These are phyloP conservation scores for Cordyceps cicadae DNA, from an alignment of 2,329 filamentous ascomycete genomes.

Conservation along the genomic window DNA sequence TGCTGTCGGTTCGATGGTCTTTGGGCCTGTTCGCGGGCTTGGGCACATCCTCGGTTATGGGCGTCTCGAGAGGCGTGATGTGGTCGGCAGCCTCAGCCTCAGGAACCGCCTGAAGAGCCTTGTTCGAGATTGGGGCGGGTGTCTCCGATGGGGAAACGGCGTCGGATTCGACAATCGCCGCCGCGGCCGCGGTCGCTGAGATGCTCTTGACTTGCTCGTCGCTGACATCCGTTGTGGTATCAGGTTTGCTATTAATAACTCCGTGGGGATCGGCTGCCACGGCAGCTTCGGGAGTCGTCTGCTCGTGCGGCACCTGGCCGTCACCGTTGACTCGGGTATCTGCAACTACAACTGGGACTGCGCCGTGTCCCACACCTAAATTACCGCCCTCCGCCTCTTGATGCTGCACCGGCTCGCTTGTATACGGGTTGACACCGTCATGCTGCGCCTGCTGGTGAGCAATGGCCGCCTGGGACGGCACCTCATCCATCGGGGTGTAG, in stretches of 20 bases:
- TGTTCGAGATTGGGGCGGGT: background rate
- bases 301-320: conserved; percentile 8
- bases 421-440: conserved; percentile 52
- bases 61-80: conserved; percentile 4
- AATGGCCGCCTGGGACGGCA: conserved; percentile 42
- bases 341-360: conserved; percentile 10
- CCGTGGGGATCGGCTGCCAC: background rate
- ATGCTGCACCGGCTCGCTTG: conserved; percentile 32
- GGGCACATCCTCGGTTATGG: conserved; percentile 12
- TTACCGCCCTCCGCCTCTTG: conserved; percentile 3
- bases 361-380: conserved; percentile 5
- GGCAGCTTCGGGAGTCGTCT: background rate
- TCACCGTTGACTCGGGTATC: background rate
- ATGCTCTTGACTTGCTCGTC: conserved; percentile 3
- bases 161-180: conserved; percentile 1
- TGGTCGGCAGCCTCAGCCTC: conserved; percentile 15
- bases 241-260: conserved; percentile 11
- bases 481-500: conserved; percentile 37
- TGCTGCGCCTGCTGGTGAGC: conserved; percentile 42
- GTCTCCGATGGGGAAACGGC: background rate
- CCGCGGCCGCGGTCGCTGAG: background rate
- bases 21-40: conserved; percentile 5
- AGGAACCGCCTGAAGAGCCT: conserved; percentile 12
- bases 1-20: conserved; percentile 32
- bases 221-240: conserved; percentile 11